Conservation (phyloP, 148 eudicot genomes). For the Talinum fruticosum region DNA sequence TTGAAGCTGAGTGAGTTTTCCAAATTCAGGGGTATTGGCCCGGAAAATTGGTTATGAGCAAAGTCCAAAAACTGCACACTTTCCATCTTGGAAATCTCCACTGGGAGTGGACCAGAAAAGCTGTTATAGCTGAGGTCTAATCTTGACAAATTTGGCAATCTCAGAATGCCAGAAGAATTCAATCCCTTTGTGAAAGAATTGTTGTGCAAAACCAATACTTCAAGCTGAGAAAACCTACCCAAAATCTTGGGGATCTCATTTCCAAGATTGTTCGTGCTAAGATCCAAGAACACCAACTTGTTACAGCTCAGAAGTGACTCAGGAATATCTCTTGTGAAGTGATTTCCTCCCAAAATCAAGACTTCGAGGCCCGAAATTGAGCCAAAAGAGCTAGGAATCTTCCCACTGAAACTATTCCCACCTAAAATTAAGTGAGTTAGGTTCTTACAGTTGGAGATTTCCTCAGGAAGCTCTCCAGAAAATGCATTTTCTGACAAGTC, state of each 20-base stretch:
- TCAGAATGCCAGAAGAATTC: conserved; percentile 62
- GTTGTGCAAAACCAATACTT: conserved; percentile 51
- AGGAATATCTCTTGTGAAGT: conserved; percentile 63
- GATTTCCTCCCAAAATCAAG: conserved; percentile 65
- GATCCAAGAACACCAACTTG: conserved; percentile 60
- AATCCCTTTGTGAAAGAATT: conserved; percentile 67
- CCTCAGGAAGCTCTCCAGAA: conserved; percentile 52
- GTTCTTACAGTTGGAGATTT: conserved; percentile 59
- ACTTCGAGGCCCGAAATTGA: conserved; percentile 41
- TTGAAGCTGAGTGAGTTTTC: conserved; percentile 50
- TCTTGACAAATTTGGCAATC: conserved; percentile 47
- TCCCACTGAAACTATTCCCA: conserved; percentile 60
- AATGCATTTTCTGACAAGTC: conserved; percentile 74
- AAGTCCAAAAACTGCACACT: conserved; percentile 58
- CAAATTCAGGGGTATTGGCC: conserved; percentile 72
- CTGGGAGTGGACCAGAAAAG: conserved; percentile 70
- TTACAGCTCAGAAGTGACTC: conserved; percentile 46
- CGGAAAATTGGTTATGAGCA: conserved; percentile 58
- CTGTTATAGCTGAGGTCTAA: conserved; percentile 77
- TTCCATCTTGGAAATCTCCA: conserved; percentile 47
- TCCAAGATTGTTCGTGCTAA: conserved; percentile 60
- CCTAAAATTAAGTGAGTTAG: conserved; percentile 45
- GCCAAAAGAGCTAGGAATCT: conserved; percentile 66
- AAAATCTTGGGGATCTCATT: conserved; percentile 62
- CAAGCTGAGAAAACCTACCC: conserved; percentile 61